Evolutionary conservation across 225 moss, liverwort and hornwort species (phyloP).

Genomic region (Pseudisothecium myosuroides): DNA sequence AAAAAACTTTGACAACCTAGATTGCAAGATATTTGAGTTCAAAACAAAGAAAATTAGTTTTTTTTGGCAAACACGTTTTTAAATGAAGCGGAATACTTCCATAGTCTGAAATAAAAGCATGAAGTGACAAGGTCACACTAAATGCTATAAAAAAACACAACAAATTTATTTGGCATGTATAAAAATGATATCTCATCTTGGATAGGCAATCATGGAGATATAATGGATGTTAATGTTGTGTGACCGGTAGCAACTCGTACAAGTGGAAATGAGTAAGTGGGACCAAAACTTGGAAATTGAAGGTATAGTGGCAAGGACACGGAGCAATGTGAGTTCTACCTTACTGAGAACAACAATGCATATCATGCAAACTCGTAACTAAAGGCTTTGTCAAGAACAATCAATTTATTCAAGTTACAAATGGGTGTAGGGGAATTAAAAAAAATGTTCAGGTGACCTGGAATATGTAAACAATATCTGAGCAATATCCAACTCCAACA

Average conservation of each 20-base stretch:
- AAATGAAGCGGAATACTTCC: neutral
- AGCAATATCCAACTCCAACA: neutral
- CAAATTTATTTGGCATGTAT: neutral
- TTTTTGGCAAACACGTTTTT: too few relatives aligned
- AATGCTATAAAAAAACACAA: neutral
- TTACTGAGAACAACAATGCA: too few relatives aligned
- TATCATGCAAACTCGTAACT: too few relatives aligned
- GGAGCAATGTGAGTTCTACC: too few relatives aligned
- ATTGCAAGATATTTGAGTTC: neutral
- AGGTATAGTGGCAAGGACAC: too few relatives aligned
- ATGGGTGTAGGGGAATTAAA: neutral
- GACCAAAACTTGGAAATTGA: too few relatives aligned
- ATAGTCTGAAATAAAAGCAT: neutral
- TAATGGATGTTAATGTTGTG: neutral
- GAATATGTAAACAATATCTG: neutral
- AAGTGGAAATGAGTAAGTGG: too few relatives aligned
- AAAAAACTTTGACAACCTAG: neutral
- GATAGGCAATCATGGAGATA: neutral
- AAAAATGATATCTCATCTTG: neutral
- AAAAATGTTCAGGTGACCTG: neutral
- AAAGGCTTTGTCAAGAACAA: too few relatives aligned
- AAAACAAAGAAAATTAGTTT: neutral
- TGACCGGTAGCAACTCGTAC: too few relatives aligned
- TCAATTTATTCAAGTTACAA: neutral
- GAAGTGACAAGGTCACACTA: neutral